Conservation (phyloP, 2,329 filamentous ascomycete genomes). For the Remersonia thermophila region DNA sequence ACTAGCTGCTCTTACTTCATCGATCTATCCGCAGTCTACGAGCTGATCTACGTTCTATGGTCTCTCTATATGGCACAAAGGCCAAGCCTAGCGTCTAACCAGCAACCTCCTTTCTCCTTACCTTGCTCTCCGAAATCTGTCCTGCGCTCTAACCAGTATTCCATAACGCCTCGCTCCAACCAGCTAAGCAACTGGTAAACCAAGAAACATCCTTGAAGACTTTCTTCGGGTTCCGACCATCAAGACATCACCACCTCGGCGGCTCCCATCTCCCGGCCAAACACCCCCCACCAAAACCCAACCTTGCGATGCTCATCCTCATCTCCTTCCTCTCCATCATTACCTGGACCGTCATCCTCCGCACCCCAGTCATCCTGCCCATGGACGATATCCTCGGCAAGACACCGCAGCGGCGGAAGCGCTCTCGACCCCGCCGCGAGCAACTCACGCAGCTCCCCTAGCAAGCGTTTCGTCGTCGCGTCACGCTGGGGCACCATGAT, state of each 20-base stretch:
- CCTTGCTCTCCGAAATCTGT: no score
- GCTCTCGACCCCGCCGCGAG: slow-evolving; percentile 40
- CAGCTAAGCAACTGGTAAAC: no score
- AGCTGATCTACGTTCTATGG: no score
- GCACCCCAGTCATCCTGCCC: slow-evolving; percentile 65
- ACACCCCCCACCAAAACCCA: slow-evolving; percentile 60
- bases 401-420: slow-evolving; percentile 34
- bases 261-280: slow-evolving; percentile 22
- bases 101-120: no score
- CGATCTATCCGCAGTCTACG: no score
- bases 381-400: slow-evolving; percentile 49
- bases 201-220: no score
- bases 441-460: slow-evolving; percentile 46
- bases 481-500: slow-evolving; percentile 74
- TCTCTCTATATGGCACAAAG: no score
- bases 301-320: slow-evolving; percentile 29
- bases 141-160: no score
- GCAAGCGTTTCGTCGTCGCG: slow-evolving; percentile 49
- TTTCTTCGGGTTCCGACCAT: neutral
- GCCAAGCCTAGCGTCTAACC: no score
- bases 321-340: slow-evolving; percentile 26
- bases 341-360: slow-evolving; percentile 29
- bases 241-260: neutral
- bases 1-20: no score
- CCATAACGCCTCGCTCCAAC: no score